Percentiles rank a stretch among this genome's conserved stretches.
Conservation (phyloP, 2,329 filamentous ascomycete species). For the Parascedosporium putredinis region DNA sequence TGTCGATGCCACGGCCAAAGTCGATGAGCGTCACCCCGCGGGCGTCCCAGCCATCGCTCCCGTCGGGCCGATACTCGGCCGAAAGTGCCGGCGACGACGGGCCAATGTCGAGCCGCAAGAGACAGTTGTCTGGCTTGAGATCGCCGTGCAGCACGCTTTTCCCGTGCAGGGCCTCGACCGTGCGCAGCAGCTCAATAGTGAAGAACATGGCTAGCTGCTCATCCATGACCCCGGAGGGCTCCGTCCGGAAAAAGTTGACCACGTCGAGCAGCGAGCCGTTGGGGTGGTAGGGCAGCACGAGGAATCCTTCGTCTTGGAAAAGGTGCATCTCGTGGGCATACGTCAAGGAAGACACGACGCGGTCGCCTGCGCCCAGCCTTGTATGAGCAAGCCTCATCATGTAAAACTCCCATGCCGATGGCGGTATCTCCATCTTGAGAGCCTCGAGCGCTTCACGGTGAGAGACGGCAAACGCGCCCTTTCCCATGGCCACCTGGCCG, state of each 20-base stretch:
- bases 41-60: slow-evolving; percentile 64
- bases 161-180: slow-evolving; percentile 74
- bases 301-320: slow-evolving; percentile 79
- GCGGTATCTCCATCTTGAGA: slow-evolving; percentile 87
- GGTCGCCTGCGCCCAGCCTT: slow-evolving; percentile 60
- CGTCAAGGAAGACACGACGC: slow-evolving; percentile 68
- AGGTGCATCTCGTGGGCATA: slow-evolving; percentile 84
- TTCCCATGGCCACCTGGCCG: slow-evolving; percentile 42
- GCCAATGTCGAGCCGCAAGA: slow-evolving; percentile 63
- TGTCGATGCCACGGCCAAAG: slow-evolving; percentile 90
- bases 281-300: slow-evolving; percentile 77
- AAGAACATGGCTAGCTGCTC: slow-evolving; percentile 94
- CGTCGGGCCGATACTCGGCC: slow-evolving; percentile 60
- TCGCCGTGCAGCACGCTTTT: slow-evolving; percentile 82
- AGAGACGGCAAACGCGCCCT: slow-evolving; percentile 45
- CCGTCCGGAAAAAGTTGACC: slow-evolving; percentile 72
- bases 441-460: slow-evolving; percentile 61
- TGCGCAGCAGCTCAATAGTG: slow-evolving; percentile 79
- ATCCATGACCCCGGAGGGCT: slow-evolving; percentile 69
- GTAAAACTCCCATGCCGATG: slow-evolving; percentile 90
- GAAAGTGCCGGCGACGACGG: slow-evolving; percentile 29
- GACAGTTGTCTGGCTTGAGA: slow-evolving; percentile 89
- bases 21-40: slow-evolving; percentile 85
- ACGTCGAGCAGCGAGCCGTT: slow-evolving; percentile 93
- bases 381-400: slow-evolving; percentile 77